Conservation (phyloP, 352 stramenopile species). For the Globisporangium ultimum region DNA sequence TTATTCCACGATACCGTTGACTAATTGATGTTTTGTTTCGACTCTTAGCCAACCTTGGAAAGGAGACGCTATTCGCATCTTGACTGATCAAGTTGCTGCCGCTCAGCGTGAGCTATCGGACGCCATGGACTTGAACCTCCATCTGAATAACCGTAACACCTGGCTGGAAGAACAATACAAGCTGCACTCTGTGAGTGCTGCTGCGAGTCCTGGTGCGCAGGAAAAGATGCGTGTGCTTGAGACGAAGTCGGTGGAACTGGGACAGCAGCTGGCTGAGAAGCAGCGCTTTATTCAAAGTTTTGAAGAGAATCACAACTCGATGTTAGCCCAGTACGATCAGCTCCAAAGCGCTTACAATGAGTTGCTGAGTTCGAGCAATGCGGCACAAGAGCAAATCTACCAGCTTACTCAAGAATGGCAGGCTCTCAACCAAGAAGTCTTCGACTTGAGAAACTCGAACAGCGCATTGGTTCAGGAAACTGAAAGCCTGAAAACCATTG, state of each 20-base stretch:
- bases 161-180: conserved; percentile 75
- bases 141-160: conserved; percentile 75
- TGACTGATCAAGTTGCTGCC: conserved; percentile 69
- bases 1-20: neutral
- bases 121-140: conserved; percentile 79
- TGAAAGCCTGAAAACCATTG: neutral
- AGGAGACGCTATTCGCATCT: conserved; percentile 47
- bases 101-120: conserved; percentile 77
- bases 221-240: conserved; percentile 17
- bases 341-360: conserved; percentile 9
- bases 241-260: conserved; percentile 24
- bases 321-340: conserved; percentile 11
- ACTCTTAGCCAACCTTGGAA: conserved; percentile 30
- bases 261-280: conserved; percentile 15
- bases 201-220: conserved; percentile 21
- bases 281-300: conserved; percentile 2
- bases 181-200: conserved; percentile 27
- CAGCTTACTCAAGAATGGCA: conserved; percentile 24
- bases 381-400: conserved; percentile 10
- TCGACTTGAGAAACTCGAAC: conserved; percentile 6
- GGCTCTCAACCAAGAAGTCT: conserved; percentile 17
- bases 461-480: conserved; percentile 4
- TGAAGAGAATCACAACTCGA: conserved; percentile 30
- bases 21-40: neutral
- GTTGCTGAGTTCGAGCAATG: conserved; percentile 3